These are phyloP conservation scores for Phytophthora pluvialis DNA, from an alignment of 352 stramenopile genomes.

Conservation along the genomic window DNA sequence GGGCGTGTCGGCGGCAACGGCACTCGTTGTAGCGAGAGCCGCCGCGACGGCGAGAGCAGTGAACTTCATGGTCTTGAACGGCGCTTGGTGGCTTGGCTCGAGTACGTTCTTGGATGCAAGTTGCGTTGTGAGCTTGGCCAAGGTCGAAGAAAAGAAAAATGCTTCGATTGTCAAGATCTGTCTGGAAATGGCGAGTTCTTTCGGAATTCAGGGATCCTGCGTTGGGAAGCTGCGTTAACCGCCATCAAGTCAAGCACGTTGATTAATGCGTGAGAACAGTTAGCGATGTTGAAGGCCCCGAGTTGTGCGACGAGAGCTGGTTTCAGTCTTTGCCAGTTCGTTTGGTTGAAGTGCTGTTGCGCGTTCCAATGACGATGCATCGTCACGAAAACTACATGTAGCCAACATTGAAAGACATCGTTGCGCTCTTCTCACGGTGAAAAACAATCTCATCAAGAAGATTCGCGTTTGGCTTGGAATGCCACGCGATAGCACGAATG, in stretches of 20 bases:
- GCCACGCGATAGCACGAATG: too few relatives aligned
- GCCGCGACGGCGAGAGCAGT: constrained; percentile 25
- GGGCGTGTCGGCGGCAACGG: constrained; percentile 18
- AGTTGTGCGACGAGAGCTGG: not conserved
- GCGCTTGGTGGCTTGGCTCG: constrained; percentile 14
- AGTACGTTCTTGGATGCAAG: constrained; percentile 21
- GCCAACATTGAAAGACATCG: not conserved
- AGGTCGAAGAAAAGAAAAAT: not conserved
- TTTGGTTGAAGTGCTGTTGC: not conserved
- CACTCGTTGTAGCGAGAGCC: constrained; percentile 19
- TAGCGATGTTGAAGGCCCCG: not conserved
- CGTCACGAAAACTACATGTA: not conserved
- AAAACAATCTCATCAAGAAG: too few relatives aligned
- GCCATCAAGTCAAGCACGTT: constrained; percentile 26
- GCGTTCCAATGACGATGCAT: not conserved
- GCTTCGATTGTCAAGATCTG: not conserved
- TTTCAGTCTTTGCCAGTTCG: not conserved
- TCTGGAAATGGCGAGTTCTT: not conserved
- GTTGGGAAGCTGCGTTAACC: constrained; percentile 13
- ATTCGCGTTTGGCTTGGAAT: not conserved
- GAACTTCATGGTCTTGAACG: constrained; percentile 30
- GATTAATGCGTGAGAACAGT: constrained; percentile 5
- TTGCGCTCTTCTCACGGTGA: too few relatives aligned
- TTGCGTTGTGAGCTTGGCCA: constrained; percentile 23
- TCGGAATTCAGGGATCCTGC: constrained; percentile 18